phyloP scores from a whole-genome alignment of 129 eudicot species.

The Scalesia atractyloides region DNA sequence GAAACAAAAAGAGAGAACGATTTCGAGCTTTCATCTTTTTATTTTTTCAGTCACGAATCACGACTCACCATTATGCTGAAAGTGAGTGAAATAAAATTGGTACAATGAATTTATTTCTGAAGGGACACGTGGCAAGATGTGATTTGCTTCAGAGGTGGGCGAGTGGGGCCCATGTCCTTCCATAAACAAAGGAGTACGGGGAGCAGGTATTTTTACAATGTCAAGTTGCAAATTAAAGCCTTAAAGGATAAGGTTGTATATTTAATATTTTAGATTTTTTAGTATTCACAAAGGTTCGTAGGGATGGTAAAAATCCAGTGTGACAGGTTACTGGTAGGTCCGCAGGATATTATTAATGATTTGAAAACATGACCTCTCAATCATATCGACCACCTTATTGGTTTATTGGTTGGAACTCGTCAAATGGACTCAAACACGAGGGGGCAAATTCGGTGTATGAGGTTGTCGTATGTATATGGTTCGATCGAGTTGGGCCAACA shows the following conservation, averaged over 20 bases:
- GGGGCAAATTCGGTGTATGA: no score
- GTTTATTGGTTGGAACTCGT: no score
- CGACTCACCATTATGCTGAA: conserved; percentile 2
- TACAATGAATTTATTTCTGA: background rate
- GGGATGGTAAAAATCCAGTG: background rate
- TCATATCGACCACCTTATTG: no score
- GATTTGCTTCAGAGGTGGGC: conserved; percentile 17
- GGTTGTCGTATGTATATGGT: no score
- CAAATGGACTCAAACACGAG: no score
- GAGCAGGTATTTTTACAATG: conserved; percentile 26
- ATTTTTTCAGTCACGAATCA: background rate
- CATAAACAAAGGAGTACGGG: conserved; percentile 25
- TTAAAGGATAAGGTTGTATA: conserved; percentile 20
- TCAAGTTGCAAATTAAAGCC: conserved; percentile 18
- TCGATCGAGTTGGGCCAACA: no score
- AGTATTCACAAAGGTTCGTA: background rate
- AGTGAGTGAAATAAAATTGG: background rate
- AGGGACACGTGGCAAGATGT: conserved; percentile 12
- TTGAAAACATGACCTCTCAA: no score
- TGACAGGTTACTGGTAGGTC: conserved; percentile 13
- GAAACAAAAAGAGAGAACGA: conserved; percentile 18
- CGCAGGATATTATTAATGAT: background rate
- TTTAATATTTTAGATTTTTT: background rate
- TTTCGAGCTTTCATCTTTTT: conserved; percentile 12
- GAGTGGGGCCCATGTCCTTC: conserved; percentile 16